Percentiles rank a stretch among this genome's conserved stretches.
Conservation (phyloP, 495 filamentous ascomycete genomes). For the Tuber umbilicatum region DNA sequence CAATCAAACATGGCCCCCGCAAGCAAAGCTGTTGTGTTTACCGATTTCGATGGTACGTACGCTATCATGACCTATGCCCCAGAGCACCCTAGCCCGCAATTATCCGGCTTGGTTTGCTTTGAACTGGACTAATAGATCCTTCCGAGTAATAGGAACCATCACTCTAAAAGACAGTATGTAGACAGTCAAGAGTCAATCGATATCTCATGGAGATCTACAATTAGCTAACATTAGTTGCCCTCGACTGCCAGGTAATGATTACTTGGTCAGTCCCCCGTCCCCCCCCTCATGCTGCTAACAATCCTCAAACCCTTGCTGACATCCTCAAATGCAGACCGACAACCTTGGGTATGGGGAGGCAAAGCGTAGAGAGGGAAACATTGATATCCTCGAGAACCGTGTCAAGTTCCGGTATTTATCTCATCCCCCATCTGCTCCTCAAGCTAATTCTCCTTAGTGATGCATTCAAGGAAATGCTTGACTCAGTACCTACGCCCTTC, state of each 20-base stretch:
- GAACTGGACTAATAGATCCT: conserved; percentile 7
- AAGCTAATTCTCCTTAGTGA: conserved; percentile 48
- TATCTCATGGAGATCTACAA: neutral
- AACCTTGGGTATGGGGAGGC: conserved; percentile 76
- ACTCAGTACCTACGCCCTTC: conserved; percentile 70
- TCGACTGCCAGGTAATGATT: conserved; percentile 67
- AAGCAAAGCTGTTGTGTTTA: conserved; percentile 69
- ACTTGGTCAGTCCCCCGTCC: conserved; percentile 50
- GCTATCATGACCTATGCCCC: too few species aligned
- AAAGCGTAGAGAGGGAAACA: conserved; percentile 58
- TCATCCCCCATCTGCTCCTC: conserved; percentile 9
- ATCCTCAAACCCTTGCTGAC: conserved; percentile 12
- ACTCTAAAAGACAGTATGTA: conserved; percentile 72
- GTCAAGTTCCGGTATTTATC: conserved; percentile 60
- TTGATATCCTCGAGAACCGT: conserved; percentile 61
- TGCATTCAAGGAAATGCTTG: conserved; percentile 81
- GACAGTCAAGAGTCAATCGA: neutral
- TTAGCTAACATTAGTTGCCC: conserved; percentile 14
- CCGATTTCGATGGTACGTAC: conserved; percentile 75
- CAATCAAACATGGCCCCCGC: conserved; percentile 24
- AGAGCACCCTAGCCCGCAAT: neutral
- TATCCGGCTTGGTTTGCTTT: neutral
- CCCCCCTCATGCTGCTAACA: conserved; percentile 14
- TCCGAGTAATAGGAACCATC: conserved; percentile 54
- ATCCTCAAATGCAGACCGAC: conserved; percentile 57